Percentiles rank a stretch among this genome's conserved stretches.
Conservation (phyloP, 768 basidiomycete species). For the Lentinula sp. region DNA sequence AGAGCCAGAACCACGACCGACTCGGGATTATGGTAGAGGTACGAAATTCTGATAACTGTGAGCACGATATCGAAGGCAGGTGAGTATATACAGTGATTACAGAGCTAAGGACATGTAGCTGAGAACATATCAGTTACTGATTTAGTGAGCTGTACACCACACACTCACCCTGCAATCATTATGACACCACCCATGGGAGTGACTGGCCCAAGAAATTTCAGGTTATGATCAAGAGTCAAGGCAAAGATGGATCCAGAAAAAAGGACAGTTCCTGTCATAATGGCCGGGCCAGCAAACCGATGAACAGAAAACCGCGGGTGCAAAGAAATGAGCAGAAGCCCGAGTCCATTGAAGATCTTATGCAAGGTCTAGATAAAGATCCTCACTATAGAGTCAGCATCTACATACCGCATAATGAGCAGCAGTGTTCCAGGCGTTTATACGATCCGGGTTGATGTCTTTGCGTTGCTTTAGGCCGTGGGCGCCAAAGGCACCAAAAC, state of each 20-base stretch:
- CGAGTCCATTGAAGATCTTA: slow-evolving; percentile 68
- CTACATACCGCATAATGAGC: slow-evolving; percentile 51
- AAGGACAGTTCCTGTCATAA: slow-evolving; percentile 46
- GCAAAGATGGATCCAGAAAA: slow-evolving; percentile 63
- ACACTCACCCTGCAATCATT: slow-evolving; percentile 63
- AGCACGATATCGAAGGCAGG: too few species aligned
- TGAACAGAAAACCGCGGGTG: slow-evolving; percentile 57
- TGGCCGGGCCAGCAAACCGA: slow-evolving; percentile 63
- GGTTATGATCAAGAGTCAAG: slow-evolving; percentile 42
- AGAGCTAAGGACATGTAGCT: slow-evolving; percentile 52
- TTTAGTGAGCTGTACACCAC: not conserved
- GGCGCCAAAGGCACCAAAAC: slow-evolving; percentile 50
- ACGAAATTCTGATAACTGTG: too few species aligned
- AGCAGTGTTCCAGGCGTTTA: slow-evolving; percentile 60
- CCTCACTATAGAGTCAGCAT: not conserved
- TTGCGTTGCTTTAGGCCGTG: slow-evolving; percentile 49
- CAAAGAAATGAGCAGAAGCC: slow-evolving; percentile 52
- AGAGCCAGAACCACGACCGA: too few species aligned
- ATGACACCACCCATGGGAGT: slow-evolving; percentile 61
- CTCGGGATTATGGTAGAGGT: too few species aligned
- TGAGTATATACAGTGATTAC: slow-evolving; percentile 16
- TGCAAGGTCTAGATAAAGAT: slow-evolving; percentile 8
- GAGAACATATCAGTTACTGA: not conserved
- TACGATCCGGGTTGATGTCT: slow-evolving; percentile 42
- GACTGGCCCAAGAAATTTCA: slow-evolving; percentile 53